Percentiles rank a stretch among this genome's conserved stretches.
Evolutionary conservation across 495 filamentous ascomycete species (phyloP).

Genomic region (Neurospora hispaniola): DNA sequence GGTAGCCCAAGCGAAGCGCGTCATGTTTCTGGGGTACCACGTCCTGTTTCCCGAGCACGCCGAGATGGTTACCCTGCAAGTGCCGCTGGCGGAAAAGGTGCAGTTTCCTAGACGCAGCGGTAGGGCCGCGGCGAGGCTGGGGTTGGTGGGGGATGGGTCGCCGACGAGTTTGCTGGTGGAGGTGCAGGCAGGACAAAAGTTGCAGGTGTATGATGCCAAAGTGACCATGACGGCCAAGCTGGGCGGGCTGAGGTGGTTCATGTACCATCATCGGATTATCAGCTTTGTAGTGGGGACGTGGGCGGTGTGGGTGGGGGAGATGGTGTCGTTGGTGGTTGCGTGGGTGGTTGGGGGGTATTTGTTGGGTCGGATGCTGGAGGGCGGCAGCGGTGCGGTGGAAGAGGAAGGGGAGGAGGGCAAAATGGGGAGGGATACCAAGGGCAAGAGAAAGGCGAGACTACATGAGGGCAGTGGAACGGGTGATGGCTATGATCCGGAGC

Average conservation of each 20-base stretch:
- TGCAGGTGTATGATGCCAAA: slow-evolving; percentile 64
- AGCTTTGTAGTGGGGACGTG: slow-evolving; percentile 56
- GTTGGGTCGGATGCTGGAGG: not conserved
- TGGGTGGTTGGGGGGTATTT: not conserved
- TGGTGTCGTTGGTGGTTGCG: slow-evolving; percentile 45
- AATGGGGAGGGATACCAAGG: not conserved
- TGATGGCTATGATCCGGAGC: not conserved
- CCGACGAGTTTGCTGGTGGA: slow-evolving; percentile 53
- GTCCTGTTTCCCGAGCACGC: slow-evolving; percentile 22
- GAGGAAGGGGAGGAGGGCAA: not conserved
- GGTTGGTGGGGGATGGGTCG: slow-evolving; percentile 49
- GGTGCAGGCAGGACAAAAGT: slow-evolving; percentile 50
- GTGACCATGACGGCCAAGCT: slow-evolving; percentile 64
- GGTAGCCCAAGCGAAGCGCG: slow-evolving; percentile 24
- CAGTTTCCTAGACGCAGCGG: not conserved
- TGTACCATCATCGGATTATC: slow-evolving; percentile 67
- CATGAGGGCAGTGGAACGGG: not conserved
- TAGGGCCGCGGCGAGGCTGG: slow-evolving; percentile 45
- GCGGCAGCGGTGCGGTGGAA: not conserved
- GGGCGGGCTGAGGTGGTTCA: slow-evolving; percentile 67
- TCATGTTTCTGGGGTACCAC: slow-evolving; percentile 35
- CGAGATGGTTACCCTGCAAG: slow-evolving; percentile 44
- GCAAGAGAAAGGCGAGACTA: not conserved
- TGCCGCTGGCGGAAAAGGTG: slow-evolving; percentile 41
- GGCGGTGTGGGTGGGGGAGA: slow-evolving; percentile 64